Base-by-base conservation (phyloP, 768 basidiomycete species). In the Thelephora ganbajun region DNA sequence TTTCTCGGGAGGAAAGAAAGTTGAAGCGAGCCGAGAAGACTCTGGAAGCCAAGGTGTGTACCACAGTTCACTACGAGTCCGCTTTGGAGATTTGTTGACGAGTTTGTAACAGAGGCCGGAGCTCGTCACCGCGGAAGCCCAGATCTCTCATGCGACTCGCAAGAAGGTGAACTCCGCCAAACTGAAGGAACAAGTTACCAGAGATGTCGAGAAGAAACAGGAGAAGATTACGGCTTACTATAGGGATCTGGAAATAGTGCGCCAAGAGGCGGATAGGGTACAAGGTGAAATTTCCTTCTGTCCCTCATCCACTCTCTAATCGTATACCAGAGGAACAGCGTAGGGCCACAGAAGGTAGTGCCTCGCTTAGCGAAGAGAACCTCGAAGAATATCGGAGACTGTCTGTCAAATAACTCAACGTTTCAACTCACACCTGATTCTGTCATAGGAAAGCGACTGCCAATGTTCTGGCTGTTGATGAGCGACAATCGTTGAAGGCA, bases 11-110 rank as follows among this genome's bases (percentile, higher is more conserved):
- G 54, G 92, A 99, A 64, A 83, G 82, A 64, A 75, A 66, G 41
- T 80, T 94, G 49, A 96, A 96, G 68, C 87, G 83, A 61, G 83
- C 83, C 1, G 93, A 97, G 63, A 97, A 93, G 62, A 69, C 78
- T 0, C 63, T 93, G 7, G 94, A 97, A 50, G 77, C 72, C 13
- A 89, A 87, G 69, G 92, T 83, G 34, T 35, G 71, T 56, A 18
- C 26, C 16, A 19, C 2, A n/a, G 36, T 5, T 23, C 35, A 23
- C n/a, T n/a, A n/a, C 19, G 18, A 33, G n/a, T 20, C 12, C 34
- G 47, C 14, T 3, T 48, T 37, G 2, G 33, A 33, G 46, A 7
- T 30, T 33, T 51, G 4, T 26, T 48, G 42, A 30, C 23, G 1
- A 19, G 46, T n/a, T n/a, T n/a, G 43, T 16, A n/a, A 30, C 51